phyloP scores from a whole-genome alignment of 139 green algal species.

The Haematococcus lacustris region DNA sequence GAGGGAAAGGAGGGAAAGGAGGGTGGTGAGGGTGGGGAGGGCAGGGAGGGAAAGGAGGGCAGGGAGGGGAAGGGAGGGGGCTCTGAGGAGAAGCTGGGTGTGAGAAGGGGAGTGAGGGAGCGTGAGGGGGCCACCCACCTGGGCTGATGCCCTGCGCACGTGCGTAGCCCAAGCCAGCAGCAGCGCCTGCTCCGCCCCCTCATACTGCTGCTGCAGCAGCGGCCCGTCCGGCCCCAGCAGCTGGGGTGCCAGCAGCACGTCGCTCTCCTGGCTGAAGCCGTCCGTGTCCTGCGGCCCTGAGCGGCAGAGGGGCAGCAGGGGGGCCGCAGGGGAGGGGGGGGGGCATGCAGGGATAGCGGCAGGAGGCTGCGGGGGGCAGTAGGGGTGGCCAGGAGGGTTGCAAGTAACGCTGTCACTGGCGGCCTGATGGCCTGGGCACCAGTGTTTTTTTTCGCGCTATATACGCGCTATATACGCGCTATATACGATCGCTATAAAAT shows the following conservation, averaged over 20 bases:
- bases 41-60: background rate
- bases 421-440: background rate
- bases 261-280: slow-evolving; percentile 36
- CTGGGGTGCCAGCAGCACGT: slow-evolving; percentile 46
- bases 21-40: background rate
- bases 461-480: too few species aligned
- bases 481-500: too few species aligned
- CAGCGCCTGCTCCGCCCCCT: slow-evolving; percentile 59
- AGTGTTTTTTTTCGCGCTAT: too few species aligned
- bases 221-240: slow-evolving; percentile 20
- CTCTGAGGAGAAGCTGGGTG: background rate
- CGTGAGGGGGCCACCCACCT: slow-evolving; percentile 31
- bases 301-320: too few species aligned
- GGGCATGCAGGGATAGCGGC: too few species aligned
- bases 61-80: background rate
- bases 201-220: background rate
- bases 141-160: slow-evolving; percentile 49
- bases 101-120: background rate
- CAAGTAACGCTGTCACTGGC: background rate
- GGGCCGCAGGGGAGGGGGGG: too few species aligned
- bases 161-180: slow-evolving; percentile 54
- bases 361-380: too few species aligned
- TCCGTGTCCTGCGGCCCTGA: slow-evolving; percentile 21
- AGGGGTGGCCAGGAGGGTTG: too few species aligned
- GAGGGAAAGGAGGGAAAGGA: background rate